Evolutionary conservation across 176 grass and related monocot genomes (phyloP), one percentile per base, ranked within the genome.

Genomic region (Avena atlantica): DNA sequence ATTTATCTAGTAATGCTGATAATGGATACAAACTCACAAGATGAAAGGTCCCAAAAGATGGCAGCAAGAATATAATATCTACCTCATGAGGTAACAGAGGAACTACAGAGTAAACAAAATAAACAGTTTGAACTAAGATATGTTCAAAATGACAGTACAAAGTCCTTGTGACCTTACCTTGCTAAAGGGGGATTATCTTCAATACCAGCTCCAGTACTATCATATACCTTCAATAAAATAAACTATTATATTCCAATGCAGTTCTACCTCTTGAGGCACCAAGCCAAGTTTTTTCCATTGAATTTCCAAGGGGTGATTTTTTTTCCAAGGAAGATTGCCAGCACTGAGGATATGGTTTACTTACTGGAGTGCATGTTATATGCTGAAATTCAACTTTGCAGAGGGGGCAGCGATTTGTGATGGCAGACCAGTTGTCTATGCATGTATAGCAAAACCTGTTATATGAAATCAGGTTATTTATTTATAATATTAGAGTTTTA

Each of bases 401-500:
- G 69, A 95, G 87, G 16, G 96, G 96, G 44, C 96, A 98, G 53
- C 87, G 92, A 78, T 94, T 98, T 87, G 92, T 92, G 83, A 96
- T 95, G 78, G 92, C 87, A 85, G 96, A 80, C 96, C 96, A 98
- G 65, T 98, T 95, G 82, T 98, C 96, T 62, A 98, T 92, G 79
- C 96, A 98, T 77, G 90, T 87, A 94, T 93, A 98, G 74, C 96
- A 98, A 87, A 98, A 98, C 92, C 96, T 98, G 75, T 25, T 36
- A 63, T 82, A 57, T 42, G 16, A 44, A 56, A 90, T 80, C 60
- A 72, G 67, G 78, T 59, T 64, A 61, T 83, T 10, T 37, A 86
- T 74, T 81, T 58, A 57, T 77, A 47, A 64, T 16, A 75, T 87
- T 86, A 83, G 42, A 79, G 64, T 73, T 52, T 24, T 75, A 42